These are phyloP conservation scores for Pelargonium myrrhifolium DNA, from an alignment of 441 rosid species.

Conservation along the genomic window DNA sequence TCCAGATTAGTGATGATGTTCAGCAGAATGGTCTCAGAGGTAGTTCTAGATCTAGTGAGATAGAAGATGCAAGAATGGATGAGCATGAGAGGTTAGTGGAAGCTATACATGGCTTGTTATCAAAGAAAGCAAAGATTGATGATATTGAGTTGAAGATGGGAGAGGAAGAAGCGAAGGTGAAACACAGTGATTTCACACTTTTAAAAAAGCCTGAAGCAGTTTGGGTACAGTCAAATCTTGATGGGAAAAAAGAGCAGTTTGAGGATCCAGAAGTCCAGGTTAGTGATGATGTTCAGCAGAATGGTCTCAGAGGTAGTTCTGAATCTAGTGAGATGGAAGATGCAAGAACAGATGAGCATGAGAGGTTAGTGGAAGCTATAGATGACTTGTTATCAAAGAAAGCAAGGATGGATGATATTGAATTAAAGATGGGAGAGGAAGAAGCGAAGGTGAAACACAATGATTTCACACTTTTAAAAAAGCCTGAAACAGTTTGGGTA, in stretches of 20 bases:
- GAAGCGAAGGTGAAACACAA: too few species aligned
- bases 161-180: too few species aligned
- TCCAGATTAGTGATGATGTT: neutral
- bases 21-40: conserved; percentile 20
- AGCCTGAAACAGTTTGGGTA: too few species aligned
- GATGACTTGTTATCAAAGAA: conserved; percentile 16
- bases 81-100: neutral
- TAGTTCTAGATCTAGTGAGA: conserved; percentile 13
- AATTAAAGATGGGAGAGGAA: too few species aligned
- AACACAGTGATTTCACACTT: too few species aligned
- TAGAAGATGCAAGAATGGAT: conserved; percentile 9
- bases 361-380: conserved; percentile 21
- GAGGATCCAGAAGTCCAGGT: conserved; percentile 16
- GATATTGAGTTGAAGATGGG: neutral
- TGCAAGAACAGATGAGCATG: conserved; percentile 9
- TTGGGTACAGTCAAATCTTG: conserved; percentile 13
- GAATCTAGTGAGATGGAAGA: conserved; percentile 15
- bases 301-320: conserved; percentile 18
- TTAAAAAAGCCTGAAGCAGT: too few species aligned
- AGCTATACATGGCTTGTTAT: neutral
- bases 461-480: too few species aligned
- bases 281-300: conserved; percentile 12
- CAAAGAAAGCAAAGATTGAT: neutral
- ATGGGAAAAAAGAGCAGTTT: conserved; percentile 21
- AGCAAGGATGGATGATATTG: conserved; percentile 21